Base-by-base conservation (phyloP, 208 protist genomes). In the Wallacemonas sp. region DNA sequence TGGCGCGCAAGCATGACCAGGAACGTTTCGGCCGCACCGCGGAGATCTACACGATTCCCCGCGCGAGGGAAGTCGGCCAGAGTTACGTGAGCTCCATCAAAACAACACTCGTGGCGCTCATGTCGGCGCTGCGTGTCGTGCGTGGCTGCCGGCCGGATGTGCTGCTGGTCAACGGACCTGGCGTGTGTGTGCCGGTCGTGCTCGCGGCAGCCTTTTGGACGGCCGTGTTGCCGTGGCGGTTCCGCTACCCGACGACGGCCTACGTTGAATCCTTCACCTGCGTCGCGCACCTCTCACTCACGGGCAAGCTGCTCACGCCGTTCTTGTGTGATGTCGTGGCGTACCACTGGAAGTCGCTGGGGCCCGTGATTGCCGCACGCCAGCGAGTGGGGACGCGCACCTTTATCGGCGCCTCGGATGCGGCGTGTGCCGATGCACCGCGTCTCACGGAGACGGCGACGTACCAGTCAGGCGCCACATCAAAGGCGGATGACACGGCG, bases 231-330 rank as follows among this genome's bases (percentile, higher is more conserved):
- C 80, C 78, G 26, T 86, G 76, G 65, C 70, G 62, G 26, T 62
- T 52, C 52, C 65, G 72, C 19, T 82, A 88, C 5, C 83, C 88
- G 14, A 68, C 66, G 26, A 71, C 94, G 14, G 78, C 84, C n/a
- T 97, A 96, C 72, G 78, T 93, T 57, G 93, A 97, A 69, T 91
- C 83, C 30, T 93, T 94, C 68, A 95, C 90, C 21, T 97, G 90
- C 58, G 86, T 97, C 4, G 48, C 39, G 0, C 88, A 90, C 64
- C 61, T 94, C 14, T 96, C 90, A 12, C 61, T 97, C 36, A 91
- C 88, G 16, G 90, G 82, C 3, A 69, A 67, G 36, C 60, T 97
- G 19, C 67, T 96, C 52, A 58, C 63, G n/a, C 88, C 85, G 9
- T 73, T 61, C 17, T 47, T 96, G 30, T 80, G 82, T 14, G 91